Base-by-base conservation (phyloP, 768 basidiomycete genomes). In the Pleurotus djamor region DNA sequence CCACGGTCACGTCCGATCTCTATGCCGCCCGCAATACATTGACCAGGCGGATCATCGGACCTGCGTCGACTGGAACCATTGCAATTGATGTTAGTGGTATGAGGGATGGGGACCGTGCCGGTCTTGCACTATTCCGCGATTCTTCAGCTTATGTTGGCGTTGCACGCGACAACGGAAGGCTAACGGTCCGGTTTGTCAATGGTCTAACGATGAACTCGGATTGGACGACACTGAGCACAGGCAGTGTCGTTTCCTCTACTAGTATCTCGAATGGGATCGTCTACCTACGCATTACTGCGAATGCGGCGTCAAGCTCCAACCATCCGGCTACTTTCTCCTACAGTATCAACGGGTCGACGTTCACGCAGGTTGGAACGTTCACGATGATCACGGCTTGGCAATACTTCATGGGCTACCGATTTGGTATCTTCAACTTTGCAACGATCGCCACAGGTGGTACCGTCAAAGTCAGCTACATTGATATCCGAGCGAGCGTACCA, bases 21-120 rank as follows among this genome's bases (percentile, higher is more conserved):
- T 62, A 59, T 44, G 52, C 57, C 14, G 65, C 65, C 14, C 65
- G 65, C 17, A 66, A 66, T 54, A 66, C 65, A 3, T 57, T 66
- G 34, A 64, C 64, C 6, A 63, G 60, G 48, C 61, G 65, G 28
- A 58, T 56, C 9, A 50, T 61, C 13, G 65, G 65, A 12, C 65
- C 63, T 16, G 56, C 51, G n/a, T 60, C 64, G 28, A 64, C 57
- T 12, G 65, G 43, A 5, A 64, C 63, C 21, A 66, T 66, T 49
- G 49, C 52, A 17, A 54, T 66, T 21, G 60, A 58, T 41, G 35
- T 64, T 48, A 51, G 57, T 8, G 37, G 36, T 28, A 64, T 66
- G 61, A 45, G 48, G 28, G 54, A 61, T 36, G 65, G 65, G 5
- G 65, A 66, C 55, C 61, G 59, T 48, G 60, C 65, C 10, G 64